A percentile compares a stretch with the other conserved stretches of the same genome.
Evolutionary conservation across 2,329 filamentous ascomycete species (phyloP).

Genomic region (Elsinoe batatas): DNA sequence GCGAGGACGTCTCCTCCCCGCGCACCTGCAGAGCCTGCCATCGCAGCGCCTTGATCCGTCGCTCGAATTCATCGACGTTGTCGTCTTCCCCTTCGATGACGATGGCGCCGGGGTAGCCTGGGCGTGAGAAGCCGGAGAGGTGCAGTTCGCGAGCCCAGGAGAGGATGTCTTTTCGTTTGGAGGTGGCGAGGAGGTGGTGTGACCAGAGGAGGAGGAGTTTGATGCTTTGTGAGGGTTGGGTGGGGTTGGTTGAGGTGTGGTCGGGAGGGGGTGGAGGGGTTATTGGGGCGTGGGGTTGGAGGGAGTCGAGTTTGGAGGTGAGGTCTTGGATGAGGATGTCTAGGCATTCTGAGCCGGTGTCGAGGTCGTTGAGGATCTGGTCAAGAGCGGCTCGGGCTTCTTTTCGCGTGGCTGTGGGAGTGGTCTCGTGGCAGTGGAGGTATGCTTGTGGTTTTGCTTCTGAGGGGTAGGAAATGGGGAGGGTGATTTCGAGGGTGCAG

Average conservation of each 20-base stretch:
- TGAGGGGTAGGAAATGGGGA: constrained; percentile 14
- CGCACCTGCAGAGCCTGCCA: constrained; percentile 18
- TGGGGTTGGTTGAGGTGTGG: constrained; percentile 8
- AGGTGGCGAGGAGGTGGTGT: constrained; percentile 17
- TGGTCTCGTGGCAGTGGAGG: constrained; percentile 13
- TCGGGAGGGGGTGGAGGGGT: constrained; percentile 14
- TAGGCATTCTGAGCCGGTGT: constrained; percentile 12
- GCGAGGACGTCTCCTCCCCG: constrained; percentile 11
- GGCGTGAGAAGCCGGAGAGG: constrained; percentile 14
- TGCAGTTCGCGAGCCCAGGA: constrained; percentile 15
- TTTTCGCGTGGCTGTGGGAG: constrained; percentile 14
- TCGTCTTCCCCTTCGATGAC: constrained; percentile 15
- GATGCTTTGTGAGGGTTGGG: neutral
- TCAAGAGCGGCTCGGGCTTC: constrained; percentile 12
- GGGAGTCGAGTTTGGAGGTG: neutral
- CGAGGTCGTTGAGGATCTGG: constrained; percentile 2
- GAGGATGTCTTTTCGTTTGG: constrained; percentile 15
- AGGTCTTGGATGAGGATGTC: constrained; percentile 15
- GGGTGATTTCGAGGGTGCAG: constrained; percentile 15
- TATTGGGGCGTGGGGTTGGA: constrained; percentile 1
- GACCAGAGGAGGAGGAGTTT: constrained; percentile 17
- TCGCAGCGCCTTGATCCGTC: constrained; percentile 14
- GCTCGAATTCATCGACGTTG: constrained; percentile 15
- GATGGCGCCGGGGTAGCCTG: constrained; percentile 16
- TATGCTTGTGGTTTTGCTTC: constrained; percentile 13